phyloP scores from a whole-genome alignment of 345 rosid species.

The Eucalyptus cloeziana region DNA sequence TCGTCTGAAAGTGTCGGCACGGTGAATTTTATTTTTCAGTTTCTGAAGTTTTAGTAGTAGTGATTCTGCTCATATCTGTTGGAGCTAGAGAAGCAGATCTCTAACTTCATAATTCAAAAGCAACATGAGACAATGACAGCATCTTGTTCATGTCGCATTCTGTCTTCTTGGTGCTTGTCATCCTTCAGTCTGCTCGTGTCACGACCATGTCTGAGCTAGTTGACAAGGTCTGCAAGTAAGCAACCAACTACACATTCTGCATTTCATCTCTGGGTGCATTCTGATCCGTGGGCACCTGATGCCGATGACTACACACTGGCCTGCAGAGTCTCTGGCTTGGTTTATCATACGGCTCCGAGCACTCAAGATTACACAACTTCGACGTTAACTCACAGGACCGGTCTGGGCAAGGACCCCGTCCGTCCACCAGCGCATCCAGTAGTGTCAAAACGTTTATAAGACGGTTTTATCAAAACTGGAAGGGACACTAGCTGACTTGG shows the following conservation, averaged over 20 bases:
- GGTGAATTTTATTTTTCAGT: too few species aligned
- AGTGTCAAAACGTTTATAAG: neutral
- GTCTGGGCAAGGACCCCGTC: too few species aligned
- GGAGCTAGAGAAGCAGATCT: too few species aligned
- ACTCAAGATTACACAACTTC: neutral
- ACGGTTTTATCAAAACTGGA: neutral
- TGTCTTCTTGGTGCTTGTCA: too few species aligned
- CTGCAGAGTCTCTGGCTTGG: slow-evolving; percentile 14
- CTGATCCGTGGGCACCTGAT: slow-evolving; percentile 9
- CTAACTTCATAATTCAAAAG: too few species aligned
- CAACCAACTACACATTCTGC: slow-evolving; percentile 10
- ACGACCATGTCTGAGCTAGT: neutral
- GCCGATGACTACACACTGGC: slow-evolving; percentile 13
- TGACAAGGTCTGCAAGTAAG: slow-evolving; percentile 6
- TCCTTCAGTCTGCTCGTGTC: slow-evolving; percentile 2
- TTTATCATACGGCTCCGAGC: slow-evolving; percentile 8
- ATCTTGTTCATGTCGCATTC: too few species aligned
- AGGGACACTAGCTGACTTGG: neutral
- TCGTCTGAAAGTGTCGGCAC: too few species aligned
- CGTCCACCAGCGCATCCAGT: too few species aligned
- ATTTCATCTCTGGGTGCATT: slow-evolving; percentile 6
- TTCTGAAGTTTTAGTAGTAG: too few species aligned
- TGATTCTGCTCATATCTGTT: too few species aligned
- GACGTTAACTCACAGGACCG: too few species aligned
- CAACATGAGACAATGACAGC: too few species aligned